phyloP scores from a whole-genome alignment of 2,329 filamentous ascomycete genomes.

The Aspergillus quadrilineatus region DNA sequence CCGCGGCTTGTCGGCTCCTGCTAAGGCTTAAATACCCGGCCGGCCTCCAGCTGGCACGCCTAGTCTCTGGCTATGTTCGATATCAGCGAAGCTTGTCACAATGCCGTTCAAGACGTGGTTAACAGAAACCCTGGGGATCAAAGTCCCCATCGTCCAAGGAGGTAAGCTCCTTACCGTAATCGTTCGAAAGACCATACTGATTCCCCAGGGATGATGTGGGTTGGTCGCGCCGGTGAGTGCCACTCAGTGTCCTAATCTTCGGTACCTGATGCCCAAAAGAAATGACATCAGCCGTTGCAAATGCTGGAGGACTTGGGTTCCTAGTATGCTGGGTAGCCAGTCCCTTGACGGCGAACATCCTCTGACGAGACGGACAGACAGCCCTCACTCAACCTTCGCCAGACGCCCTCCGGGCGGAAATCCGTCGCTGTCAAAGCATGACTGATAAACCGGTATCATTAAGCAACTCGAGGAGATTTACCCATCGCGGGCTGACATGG shows the following conservation, averaged over 20 bases:
- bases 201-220: constrained; percentile 10
- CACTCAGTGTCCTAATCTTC: background rate
- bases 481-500: background rate
- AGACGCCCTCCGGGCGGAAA: constrained; percentile 8
- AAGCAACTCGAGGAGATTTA: background rate
- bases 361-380: background rate
- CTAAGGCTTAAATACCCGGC: background rate
- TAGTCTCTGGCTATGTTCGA: too few relatives aligned
- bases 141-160: constrained; percentile 14
- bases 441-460: constrained; percentile 5
- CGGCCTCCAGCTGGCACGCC: background rate
- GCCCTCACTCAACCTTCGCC: constrained; percentile 7
- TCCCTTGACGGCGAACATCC: background rate
- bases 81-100: too few relatives aligned
- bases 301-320: constrained; percentile 11
- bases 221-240: constrained; percentile 6
- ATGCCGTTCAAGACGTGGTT: constrained; percentile 14
- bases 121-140: constrained; percentile 12
- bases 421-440: constrained; percentile 6
- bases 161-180: background rate
- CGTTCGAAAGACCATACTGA: background rate
- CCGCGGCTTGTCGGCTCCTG: constrained; percentile 10
- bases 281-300: constrained; percentile 10
- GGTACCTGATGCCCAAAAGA: background rate
- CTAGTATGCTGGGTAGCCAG: background rate